A percentile compares a stretch with the other conserved stretches of the same genome.
These are phyloP conservation scores for Agaricus bisporus DNA, from an alignment of 768 basidiomycete species.

Conservation along the genomic window DNA sequence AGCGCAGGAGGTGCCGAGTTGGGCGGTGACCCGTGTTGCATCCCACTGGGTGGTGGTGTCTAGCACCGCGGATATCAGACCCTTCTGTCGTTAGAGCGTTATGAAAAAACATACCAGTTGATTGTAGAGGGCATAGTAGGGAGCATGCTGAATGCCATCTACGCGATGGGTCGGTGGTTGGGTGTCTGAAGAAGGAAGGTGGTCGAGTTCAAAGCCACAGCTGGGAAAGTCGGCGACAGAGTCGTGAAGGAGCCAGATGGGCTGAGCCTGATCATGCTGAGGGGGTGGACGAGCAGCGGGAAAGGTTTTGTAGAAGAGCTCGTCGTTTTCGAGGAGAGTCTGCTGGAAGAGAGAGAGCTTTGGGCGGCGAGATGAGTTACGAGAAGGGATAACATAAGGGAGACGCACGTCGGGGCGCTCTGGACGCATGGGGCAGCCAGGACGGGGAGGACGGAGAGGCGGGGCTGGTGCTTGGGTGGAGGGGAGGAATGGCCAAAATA, in stretches of 20 bases:
- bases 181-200: not conserved
- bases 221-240: not conserved
- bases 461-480: not conserved
- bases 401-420: not conserved
- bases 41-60: not conserved
- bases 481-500: not conserved
- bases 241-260: not conserved
- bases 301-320: constrained; percentile 27
- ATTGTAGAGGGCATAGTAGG: not conserved
- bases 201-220: not conserved
- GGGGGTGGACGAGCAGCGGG: constrained; percentile 13
- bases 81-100: not conserved
- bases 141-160: not conserved
- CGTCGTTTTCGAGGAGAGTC: constrained; percentile 31
- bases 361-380: not conserved
- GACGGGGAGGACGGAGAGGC: not conserved
- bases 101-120: not conserved
- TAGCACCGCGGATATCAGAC: not conserved
- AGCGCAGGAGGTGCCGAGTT: not conserved
- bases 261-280: not conserved
- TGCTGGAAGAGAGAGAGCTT: constrained; percentile 20
- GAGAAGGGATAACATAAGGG: not conserved
- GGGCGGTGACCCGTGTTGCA: not conserved
- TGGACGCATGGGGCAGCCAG: not conserved
- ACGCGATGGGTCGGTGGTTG: not conserved